phyloP scores from a whole-genome alignment of 345 rosid species.

The Gossypium ekmanianum region DNA sequence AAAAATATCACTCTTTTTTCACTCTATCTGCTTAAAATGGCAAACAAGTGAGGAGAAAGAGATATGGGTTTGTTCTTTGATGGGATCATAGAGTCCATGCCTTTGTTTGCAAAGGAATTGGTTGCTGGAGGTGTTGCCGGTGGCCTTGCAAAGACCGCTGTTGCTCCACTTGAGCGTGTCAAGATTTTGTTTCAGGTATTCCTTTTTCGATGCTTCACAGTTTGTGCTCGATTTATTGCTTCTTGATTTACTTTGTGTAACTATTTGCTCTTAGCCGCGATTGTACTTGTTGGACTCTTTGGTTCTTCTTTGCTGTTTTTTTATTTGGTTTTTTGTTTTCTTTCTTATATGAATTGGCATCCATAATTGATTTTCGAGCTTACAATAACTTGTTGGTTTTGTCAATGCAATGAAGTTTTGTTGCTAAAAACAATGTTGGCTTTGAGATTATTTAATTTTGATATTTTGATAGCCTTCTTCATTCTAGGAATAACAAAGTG shows the following conservation, averaged over 20 bases:
- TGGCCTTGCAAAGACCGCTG: constrained; percentile 76
- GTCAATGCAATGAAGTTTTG: background rate
- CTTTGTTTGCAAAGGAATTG: constrained; percentile 76
- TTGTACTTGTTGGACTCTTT: background rate
- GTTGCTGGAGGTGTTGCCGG: constrained; percentile 91
- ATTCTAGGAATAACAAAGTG: background rate
- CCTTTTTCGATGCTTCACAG: background rate
- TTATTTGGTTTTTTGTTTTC: background rate
- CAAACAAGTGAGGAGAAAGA: constrained; percentile 49
- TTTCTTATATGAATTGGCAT: no score
- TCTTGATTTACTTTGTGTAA: background rate
- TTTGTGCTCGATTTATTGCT: background rate
- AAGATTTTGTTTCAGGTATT: constrained; percentile 90
- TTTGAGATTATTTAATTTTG: background rate
- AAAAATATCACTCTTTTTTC: constrained; percentile 3
- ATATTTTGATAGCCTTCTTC: background rate
- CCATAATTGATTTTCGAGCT: background rate
- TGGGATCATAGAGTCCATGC: constrained; percentile 62
- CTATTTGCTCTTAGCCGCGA: background rate
- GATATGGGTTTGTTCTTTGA: constrained; percentile 35
- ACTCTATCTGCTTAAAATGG: constrained; percentile 30
- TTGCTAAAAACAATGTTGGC: background rate
- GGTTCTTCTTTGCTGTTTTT: background rate
- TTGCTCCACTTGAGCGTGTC: constrained; percentile 91
- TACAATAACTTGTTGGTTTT: constrained; percentile 13